Percentiles rank a stretch among this genome's conserved stretches.
These are phyloP conservation scores for Tetrastigma voinierianum DNA, from an alignment of 164 flowering plant genomes.

Conservation along the genomic window DNA sequence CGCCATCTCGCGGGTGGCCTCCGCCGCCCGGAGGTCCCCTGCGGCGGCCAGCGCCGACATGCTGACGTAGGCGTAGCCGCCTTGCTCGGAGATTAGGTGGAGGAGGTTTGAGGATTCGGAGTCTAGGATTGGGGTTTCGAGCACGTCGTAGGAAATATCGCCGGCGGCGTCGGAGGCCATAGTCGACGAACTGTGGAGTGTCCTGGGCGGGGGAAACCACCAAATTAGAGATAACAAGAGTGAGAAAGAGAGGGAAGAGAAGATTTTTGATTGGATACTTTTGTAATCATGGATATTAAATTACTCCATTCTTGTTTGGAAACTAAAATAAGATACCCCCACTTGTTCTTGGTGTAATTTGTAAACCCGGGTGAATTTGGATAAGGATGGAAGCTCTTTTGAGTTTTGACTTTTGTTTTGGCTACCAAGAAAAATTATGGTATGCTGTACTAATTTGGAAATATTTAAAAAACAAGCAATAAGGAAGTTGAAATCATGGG, in stretches of 20 bases:
- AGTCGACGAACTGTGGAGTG: slow-evolving; percentile 8
- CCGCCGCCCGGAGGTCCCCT: slow-evolving; percentile 78
- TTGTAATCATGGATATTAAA: no score
- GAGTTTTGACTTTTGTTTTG: no score
- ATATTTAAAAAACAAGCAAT: no score
- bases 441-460: no score
- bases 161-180: slow-evolving; percentile 15
- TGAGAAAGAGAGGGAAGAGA: not conserved
- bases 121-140: slow-evolving; percentile 59
- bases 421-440: no score
- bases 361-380: no score
- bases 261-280: no score
- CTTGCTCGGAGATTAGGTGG: slow-evolving; percentile 54
- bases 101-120: slow-evolving; percentile 48
- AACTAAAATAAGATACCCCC: no score
- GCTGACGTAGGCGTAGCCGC: slow-evolving; percentile 76
- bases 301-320: no score
- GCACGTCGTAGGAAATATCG: not conserved
- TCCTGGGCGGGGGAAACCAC: not conserved
- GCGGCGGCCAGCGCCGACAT: slow-evolving; percentile 54
- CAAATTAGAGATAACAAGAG: not conserved
- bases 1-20: slow-evolving; percentile 90
- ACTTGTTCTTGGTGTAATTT: no score
- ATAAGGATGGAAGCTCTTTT: no score
- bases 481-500: no score